Conservation (phyloP, 352 stramenopile species). For the Phytophthora gonapodyides region DNA sequence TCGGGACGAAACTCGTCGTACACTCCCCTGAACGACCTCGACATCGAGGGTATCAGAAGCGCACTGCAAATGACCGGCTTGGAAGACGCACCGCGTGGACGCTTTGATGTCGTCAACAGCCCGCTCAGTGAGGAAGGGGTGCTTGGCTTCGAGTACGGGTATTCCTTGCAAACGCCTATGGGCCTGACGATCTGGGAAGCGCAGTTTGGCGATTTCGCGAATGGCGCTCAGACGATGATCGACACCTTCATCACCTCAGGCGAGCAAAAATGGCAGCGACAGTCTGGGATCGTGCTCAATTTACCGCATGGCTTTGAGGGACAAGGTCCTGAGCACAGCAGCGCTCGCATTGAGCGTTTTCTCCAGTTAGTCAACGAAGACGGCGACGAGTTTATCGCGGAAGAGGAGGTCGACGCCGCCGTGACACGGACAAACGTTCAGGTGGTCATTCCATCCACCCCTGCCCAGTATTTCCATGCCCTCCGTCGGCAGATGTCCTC, state of each 20-base stretch:
- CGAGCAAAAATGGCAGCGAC: conserved; percentile 90
- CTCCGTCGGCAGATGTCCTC: conserved; percentile 86
- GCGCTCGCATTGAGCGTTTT: conserved; percentile 84
- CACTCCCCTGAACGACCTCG: conserved; percentile 93
- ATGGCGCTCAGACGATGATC: conserved; percentile 89
- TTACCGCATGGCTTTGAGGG: conserved; percentile 89
- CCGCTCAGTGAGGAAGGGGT: conserved; percentile 84
- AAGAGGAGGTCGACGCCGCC: conserved; percentile 40
- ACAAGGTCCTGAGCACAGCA: conserved; percentile 86
- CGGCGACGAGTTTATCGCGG: conserved; percentile 57
- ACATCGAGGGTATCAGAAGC: conserved; percentile 48
- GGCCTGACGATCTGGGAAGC: conserved; percentile 92
- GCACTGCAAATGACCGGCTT: conserved; percentile 45
- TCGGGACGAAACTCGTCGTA: conserved; percentile 89
- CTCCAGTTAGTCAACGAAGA: conserved; percentile 84
- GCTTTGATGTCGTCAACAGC: conserved; percentile 84
- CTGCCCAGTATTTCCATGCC: conserved; percentile 97
- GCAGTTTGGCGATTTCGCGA: conserved; percentile 90
- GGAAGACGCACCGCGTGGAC: conserved; percentile 46
- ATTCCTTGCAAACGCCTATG: conserved; percentile 78
- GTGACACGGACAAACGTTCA: conserved; percentile 74
- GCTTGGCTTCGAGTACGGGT: conserved; percentile 89
- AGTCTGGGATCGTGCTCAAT: conserved; percentile 84
- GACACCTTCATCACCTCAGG: conserved; percentile 85
- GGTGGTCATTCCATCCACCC: conserved; percentile 82